Percentiles rank a stretch among this genome's conserved stretches.
These are phyloP conservation scores for Candida nanaspora DNA, from an alignment of 805 yeast species.

Conservation along the genomic window DNA sequence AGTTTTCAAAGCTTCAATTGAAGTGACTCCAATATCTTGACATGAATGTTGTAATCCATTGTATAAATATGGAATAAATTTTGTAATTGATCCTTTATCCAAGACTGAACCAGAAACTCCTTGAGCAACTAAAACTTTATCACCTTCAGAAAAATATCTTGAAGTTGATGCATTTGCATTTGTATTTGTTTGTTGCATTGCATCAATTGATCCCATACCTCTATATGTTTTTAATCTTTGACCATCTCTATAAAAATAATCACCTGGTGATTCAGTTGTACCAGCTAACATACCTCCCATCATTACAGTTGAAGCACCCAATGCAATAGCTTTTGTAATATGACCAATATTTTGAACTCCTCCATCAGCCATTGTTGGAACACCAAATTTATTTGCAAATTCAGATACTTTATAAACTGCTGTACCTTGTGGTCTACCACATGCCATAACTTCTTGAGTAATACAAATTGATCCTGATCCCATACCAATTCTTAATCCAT, in stretches of 20 bases:
- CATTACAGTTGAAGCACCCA: slow-evolving; percentile 97
- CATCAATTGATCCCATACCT: slow-evolving; percentile 99
- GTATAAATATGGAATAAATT: slow-evolving; percentile 89
- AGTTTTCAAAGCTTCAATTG: slow-evolving; percentile 55
- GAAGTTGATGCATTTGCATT: slow-evolving; percentile 97
- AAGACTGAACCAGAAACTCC: slow-evolving; percentile 97
- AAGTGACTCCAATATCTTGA: slow-evolving; percentile 90
- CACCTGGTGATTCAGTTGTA: slow-evolving; percentile 97
- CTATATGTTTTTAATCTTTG: slow-evolving; percentile 95
- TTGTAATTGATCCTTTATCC: slow-evolving; percentile 92
- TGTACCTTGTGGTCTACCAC: slow-evolving; percentile 99
- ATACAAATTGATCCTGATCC: slow-evolving; percentile 99
- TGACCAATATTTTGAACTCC: slow-evolving; percentile 99
- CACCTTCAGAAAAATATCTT: slow-evolving; percentile 95
- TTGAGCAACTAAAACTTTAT: slow-evolving; percentile 94
- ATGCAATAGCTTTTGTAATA: slow-evolving; percentile 90
- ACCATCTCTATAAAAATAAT: slow-evolving; percentile 96
- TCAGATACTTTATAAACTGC: slow-evolving; percentile 93
- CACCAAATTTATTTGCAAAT: slow-evolving; percentile 92
- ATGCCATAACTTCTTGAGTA: slow-evolving; percentile 99
- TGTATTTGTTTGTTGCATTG: slow-evolving; percentile 86
- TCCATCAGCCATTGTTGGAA: slow-evolving; percentile 99
- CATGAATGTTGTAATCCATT: slow-evolving; percentile 97
- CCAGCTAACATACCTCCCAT: slow-evolving; percentile 99
- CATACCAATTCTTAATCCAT: slow-evolving; percentile 98